phyloP scores from a whole-genome alignment of 768 basidiomycete species.

The Kwoniella sp. region DNA sequence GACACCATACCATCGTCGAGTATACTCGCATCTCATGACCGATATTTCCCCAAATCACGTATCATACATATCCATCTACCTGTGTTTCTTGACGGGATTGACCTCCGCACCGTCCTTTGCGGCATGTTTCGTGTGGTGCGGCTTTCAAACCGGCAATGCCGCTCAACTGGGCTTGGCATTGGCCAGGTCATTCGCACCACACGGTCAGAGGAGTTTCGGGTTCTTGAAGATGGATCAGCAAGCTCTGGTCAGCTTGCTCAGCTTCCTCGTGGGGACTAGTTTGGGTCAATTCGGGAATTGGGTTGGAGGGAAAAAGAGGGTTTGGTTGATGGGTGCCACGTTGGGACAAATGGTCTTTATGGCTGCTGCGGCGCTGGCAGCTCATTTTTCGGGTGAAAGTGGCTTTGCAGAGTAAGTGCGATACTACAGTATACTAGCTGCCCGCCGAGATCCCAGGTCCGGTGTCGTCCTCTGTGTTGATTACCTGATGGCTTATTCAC shows the following conservation, averaged over 20 bases:
- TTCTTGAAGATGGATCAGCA: slow-evolving; percentile 84
- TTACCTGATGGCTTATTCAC: too few relatives aligned
- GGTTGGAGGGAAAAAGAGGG: slow-evolving; percentile 70
- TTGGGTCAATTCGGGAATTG: slow-evolving; percentile 75
- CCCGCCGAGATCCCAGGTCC: too few relatives aligned
- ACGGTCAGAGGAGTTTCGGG: slow-evolving; percentile 57
- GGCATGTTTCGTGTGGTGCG: slow-evolving; percentile 54
- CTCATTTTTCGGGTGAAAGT: slow-evolving; percentile 68
- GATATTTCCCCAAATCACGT: slow-evolving; percentile 8
- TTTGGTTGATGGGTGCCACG: slow-evolving; percentile 73
- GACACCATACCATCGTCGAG: slow-evolving; percentile 7
- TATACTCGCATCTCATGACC: slow-evolving; percentile 1
- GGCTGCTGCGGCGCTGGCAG: slow-evolving; percentile 69
- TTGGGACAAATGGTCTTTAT: slow-evolving; percentile 74
- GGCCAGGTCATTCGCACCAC: slow-evolving; percentile 68
- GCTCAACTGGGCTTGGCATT: slow-evolving; percentile 74
- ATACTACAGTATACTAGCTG: not conserved
- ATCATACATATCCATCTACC: slow-evolving; percentile 35
- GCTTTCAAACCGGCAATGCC: slow-evolving; percentile 56
- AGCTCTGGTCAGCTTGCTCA: slow-evolving; percentile 72
- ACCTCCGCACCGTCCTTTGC: slow-evolving; percentile 37
- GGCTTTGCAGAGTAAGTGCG: slow-evolving; percentile 42
- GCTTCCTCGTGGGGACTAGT: slow-evolving; percentile 75
- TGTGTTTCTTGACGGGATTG: slow-evolving; percentile 49
- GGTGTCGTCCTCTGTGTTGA: too few relatives aligned